Percentiles rank a stretch among this genome's conserved stretches.
Evolutionary conservation across 2,329 filamentous ascomycete species (phyloP).

Genomic region (Tolypocladium ophioglossoides): DNA sequence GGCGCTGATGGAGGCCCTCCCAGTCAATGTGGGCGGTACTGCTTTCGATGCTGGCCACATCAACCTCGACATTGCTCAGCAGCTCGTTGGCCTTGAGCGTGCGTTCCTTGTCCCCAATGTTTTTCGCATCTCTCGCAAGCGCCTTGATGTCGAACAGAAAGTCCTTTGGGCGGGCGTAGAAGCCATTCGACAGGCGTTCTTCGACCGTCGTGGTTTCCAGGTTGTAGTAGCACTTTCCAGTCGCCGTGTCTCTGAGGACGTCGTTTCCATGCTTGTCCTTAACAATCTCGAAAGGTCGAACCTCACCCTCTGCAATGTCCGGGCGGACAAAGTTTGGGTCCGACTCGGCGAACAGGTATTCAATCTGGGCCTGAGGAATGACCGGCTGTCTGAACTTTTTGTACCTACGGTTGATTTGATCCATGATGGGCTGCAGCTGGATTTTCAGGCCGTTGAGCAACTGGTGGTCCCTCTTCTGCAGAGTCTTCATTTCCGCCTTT

Average conservation of each 20-base stretch:
- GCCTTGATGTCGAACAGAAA: conserved; percentile 82
- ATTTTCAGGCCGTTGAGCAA: conserved; percentile 82
- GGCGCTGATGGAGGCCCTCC: conserved; percentile 68
- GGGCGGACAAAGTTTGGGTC: conserved; percentile 60
- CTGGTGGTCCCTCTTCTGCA: conserved; percentile 74
- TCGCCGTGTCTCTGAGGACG: conserved; percentile 64
- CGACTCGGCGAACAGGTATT: conserved; percentile 75
- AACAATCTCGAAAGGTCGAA: conserved; percentile 68
- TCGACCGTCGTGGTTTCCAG: conserved; percentile 88
- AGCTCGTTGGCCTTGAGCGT: conserved; percentile 85
- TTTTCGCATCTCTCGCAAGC: conserved; percentile 74
- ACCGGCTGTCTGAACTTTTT: conserved; percentile 76
- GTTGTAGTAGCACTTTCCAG: conserved; percentile 88
- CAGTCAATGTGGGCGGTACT: conserved; percentile 63
- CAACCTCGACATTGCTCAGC: conserved; percentile 85
- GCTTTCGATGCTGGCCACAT: conserved; percentile 67
- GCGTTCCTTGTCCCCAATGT: conserved; percentile 71
- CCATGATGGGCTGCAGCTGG: conserved; percentile 87
- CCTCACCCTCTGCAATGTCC: conserved; percentile 41
- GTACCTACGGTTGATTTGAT: conserved; percentile 86
- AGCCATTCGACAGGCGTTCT: conserved; percentile 92
- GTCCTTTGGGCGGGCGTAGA: conserved; percentile 82
- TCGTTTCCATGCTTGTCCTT: conserved; percentile 69
- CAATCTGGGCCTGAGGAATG: conserved; percentile 62
- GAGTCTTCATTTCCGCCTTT: conserved; percentile 69